Base-by-base conservation (phyloP, 192 early-diverging fungal species). In the Dissophora ornata region DNA sequence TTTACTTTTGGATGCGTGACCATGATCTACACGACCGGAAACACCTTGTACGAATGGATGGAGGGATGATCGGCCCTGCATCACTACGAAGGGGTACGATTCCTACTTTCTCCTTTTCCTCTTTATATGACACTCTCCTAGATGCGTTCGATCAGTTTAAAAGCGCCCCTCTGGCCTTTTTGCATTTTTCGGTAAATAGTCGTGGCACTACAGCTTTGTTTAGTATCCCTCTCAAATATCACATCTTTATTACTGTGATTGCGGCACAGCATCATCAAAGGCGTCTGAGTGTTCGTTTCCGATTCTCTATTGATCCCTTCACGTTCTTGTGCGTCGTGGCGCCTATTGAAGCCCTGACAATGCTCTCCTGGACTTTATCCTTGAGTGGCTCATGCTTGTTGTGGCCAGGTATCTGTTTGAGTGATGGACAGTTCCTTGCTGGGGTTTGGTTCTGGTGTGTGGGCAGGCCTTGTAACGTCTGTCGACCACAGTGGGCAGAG, bases 11-110 rank as follows among this genome's bases (percentile, higher is more conserved):
- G 92, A 29, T 48, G 88, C 9, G 42, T 90, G 29, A 90, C 90
- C 9, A 88, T 92, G 71, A 50, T 93, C 10, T 97, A 95, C 75
- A 93, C 93, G 22, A 97, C 95, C 1, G 89, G 74, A 49, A 88
- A 91, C 49, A 94, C 92, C 22, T 70, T 97, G 12, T 79, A 83
- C 57, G 79, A 89, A 53, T 89, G 90, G 90, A 70, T 74, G 8
- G 22, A 41, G 29, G 34, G 34, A 21, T 62, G 49, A n/a, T 9
- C 44, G n/a, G n/a, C n/a, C n/a, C n/a, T n/a, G n/a, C n/a, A n/a
- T n/a, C n/a, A n/a, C n/a, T n/a, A n/a, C n/a, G n/a, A 45, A n/a
- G 44, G 44, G 7, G 36, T 38, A 13, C 36, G 36, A 38, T 9
- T 38, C 36, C 36, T 6, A 13, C 13, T 38, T 38, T 38, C 46